Base-by-base conservation (phyloP, 2,329 filamentous ascomycete genomes). In the Phialophora chinensis region DNA sequence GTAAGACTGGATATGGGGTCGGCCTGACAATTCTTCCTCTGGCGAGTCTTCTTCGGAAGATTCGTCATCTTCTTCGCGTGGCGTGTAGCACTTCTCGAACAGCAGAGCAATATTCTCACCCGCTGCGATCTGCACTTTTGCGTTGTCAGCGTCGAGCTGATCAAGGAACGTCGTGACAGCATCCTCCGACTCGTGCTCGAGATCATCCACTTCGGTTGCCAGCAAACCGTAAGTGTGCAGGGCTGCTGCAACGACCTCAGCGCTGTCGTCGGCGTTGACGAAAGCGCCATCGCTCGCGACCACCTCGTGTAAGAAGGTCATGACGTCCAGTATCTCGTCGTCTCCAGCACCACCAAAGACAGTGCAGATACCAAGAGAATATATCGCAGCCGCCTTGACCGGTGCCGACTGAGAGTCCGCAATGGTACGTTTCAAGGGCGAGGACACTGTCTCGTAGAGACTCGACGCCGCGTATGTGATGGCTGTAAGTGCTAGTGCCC, bases 121-220 rank as follows among this genome's bases (percentile, higher is more conserved):
- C 0, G 92, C 90, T 3, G 90, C 87, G 54, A 92, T 87, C 74
- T 95, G 91, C 0, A 96, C 91, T 8, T 85, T 82, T 0, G 88
- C 81, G 66, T 92, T 88, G 35, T 84, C 84, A 75, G 90, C 92
- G 66, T 93, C 88, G 20, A 97, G 88, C 77, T 96, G 93, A 56
- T 96, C 92, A 50, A 91, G 88, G 72, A 97, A 92, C 1, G 90
- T 88, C 61, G 95, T 90, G 73, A 95, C 86, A 17, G 91, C 90
- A 31, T 87, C 80, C 69, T 92, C 88, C 35, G 90, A 91, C 67
- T 88, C 84, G 17, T 86, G 85, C 71, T 91, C 87, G 52, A 93
- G 83, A 73, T 94, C 91, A 3, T 93, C 89, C 6, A 94, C 81
- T 67, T 91, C 87, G 3, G 90, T 93, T 4, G 90, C 91, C 4